A percentile compares a stretch with the other conserved stretches of the same genome.
Conservation (phyloP, 108 stramenopile genomes). For the Fragilaria radians region DNA sequence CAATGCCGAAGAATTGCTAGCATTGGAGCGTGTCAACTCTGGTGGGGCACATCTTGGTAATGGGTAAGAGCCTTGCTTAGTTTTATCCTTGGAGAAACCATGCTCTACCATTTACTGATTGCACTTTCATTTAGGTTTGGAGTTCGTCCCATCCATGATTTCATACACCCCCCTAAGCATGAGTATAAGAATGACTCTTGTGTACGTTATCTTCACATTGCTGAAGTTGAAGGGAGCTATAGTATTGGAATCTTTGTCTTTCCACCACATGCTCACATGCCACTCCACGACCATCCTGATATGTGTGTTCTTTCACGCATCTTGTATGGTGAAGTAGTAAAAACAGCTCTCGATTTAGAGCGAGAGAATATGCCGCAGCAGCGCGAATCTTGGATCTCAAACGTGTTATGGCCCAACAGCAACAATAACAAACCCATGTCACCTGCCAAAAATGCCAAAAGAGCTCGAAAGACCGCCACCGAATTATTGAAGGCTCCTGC, state of each 20-base stretch:
- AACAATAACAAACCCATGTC: background rate
- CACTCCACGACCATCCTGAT: constrained; percentile 91
- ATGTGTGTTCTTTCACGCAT: constrained; percentile 90
- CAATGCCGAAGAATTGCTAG: background rate
- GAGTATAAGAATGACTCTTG: constrained; percentile 7
- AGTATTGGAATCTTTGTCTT: constrained; percentile 91
- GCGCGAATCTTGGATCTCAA: background rate
- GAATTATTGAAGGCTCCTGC: constrained; percentile 60
- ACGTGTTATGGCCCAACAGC: background rate
- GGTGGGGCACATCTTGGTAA: background rate
- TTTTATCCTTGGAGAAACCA: no score
- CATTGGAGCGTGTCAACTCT: background rate
- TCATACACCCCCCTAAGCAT: constrained; percentile 26
- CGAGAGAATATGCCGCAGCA: constrained; percentile 1
- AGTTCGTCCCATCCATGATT: constrained; percentile 53
- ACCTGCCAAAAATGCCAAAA: constrained; percentile 12
- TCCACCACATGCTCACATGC: constrained; percentile 82
- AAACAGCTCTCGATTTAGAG: constrained; percentile 69
- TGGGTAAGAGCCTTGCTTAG: background rate
- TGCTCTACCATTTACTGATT: no score
- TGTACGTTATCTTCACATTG: constrained; percentile 77
- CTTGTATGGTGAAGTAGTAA: constrained; percentile 80
- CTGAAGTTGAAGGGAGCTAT: constrained; percentile 66
- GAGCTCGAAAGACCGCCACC: constrained; percentile 32
- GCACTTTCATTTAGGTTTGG: constrained; percentile 9